Evolutionary conservation across 768 basidiomycete species (phyloP).

Genomic region (Tricholoma terreum): DNA sequence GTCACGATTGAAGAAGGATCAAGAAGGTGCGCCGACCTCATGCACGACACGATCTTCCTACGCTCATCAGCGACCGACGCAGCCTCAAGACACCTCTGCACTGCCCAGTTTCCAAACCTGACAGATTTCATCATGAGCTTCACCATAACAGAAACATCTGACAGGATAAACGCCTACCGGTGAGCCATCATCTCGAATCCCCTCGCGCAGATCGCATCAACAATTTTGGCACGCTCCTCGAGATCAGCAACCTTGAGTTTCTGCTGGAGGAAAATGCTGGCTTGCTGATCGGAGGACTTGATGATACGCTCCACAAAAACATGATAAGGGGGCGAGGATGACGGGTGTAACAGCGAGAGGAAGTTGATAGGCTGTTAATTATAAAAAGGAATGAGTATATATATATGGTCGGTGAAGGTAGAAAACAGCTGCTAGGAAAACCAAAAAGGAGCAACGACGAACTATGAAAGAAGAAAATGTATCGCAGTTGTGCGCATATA

Average conservation of each 20-base stretch:
- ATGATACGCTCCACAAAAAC: slow-evolving; percentile 83
- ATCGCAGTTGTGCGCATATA: too few relatives aligned
- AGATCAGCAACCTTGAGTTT: slow-evolving; percentile 76
- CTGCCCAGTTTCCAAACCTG: slow-evolving; percentile 92
- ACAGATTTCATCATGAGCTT: background rate
- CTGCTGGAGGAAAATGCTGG: slow-evolving; percentile 86
- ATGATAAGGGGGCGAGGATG: slow-evolving; percentile 79
- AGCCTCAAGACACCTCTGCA: slow-evolving; percentile 82
- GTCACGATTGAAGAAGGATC: slow-evolving; percentile 1
- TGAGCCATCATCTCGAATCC: slow-evolving; percentile 95
- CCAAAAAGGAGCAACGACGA: too few relatives aligned
- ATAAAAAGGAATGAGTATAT: slow-evolving; percentile 7
- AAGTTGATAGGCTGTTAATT: slow-evolving; percentile 78
- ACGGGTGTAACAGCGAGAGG: slow-evolving; percentile 79
- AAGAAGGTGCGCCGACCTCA: slow-evolving; percentile 52
- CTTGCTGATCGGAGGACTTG: slow-evolving; percentile 88
- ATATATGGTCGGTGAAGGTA: slow-evolving; percentile 13
- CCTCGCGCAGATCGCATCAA: slow-evolving; percentile 79
- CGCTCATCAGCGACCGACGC: slow-evolving; percentile 72
- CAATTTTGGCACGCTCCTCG: slow-evolving; percentile 76
- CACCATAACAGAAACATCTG: background rate
- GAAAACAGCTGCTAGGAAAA: background rate
- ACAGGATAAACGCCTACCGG: slow-evolving; percentile 41
- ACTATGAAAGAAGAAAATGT: too few relatives aligned
- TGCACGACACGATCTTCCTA: slow-evolving; percentile 79